A percentile compares a stretch with the other conserved stretches of the same genome.
Conservation (phyloP, 352 stramenopile species). For the Globisporangium okanoganense region DNA sequence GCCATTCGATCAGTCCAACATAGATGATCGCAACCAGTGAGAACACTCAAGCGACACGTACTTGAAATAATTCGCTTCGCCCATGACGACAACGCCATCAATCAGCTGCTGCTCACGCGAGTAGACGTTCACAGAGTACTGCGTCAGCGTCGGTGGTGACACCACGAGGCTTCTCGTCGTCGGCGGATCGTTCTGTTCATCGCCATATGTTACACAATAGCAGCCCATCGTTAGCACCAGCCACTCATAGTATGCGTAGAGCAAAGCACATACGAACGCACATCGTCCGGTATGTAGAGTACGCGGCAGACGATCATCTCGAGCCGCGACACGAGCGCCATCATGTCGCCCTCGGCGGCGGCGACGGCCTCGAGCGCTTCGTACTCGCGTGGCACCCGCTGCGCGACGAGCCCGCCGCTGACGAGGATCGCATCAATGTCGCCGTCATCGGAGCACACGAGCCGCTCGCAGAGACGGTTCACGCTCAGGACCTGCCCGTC, state of each 20-base stretch:
- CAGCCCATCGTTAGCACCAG: background rate
- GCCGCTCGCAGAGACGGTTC: conserved; percentile 73
- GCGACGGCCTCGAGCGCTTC: conserved; percentile 53
- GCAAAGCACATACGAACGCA: conserved; percentile 18
- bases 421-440: conserved; percentile 79
- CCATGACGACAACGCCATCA: conserved; percentile 32
- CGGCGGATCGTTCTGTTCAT: conserved; percentile 63
- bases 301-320: conserved; percentile 87
- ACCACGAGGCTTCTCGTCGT: conserved; percentile 56
- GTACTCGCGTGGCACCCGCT: conserved; percentile 42
- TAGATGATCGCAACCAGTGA: background rate
- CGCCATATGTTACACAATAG: background rate
- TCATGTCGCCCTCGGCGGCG: conserved; percentile 86
- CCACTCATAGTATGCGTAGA: background rate
- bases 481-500: conserved; percentile 57
- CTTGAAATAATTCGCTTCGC: conserved; percentile 55
- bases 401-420: conserved; percentile 55
- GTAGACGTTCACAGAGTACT: conserved; percentile 81
- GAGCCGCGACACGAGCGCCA: conserved; percentile 81
- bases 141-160: conserved; percentile 59
- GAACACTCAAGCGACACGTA: conserved; percentile 15
- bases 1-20: background rate
- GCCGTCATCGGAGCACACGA: conserved; percentile 61
- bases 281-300: conserved; percentile 72
- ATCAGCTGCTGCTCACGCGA: conserved; percentile 35